Percentiles rank a stretch among this genome's conserved stretches.
Conservation (phyloP, 495 filamentous ascomycete species). For the Penicillium atrosanguineum region DNA sequence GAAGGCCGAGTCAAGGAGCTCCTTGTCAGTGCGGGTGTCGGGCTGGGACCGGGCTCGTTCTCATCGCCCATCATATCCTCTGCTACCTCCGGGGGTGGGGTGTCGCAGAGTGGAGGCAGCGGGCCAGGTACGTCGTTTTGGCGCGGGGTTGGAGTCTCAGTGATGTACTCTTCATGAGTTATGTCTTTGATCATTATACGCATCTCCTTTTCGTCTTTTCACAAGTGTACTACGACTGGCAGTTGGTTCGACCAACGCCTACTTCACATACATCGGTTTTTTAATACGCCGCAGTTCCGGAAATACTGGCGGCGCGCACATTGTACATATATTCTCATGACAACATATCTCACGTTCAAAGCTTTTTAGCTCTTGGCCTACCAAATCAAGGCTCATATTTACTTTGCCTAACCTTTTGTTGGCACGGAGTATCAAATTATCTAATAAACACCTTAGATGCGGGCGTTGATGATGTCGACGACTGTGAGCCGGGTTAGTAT, state of each 20-base stretch:
- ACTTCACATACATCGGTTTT: neutral
- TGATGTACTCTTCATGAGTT: constrained; percentile 85
- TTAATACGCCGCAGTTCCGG: constrained; percentile 15
- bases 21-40: constrained; percentile 83
- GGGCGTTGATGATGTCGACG: constrained; percentile 66
- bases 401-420: neutral
- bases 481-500: constrained; percentile 38
- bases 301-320: constrained; percentile 21
- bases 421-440: constrained; percentile 20
- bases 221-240: neutral
- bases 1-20: constrained; percentile 91
- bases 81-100: constrained; percentile 25
- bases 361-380: constrained; percentile 14
- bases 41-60: constrained; percentile 56
- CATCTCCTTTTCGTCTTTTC: neutral
- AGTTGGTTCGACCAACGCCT: neutral
- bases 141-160: constrained; percentile 74
- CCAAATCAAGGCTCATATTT: constrained; percentile 4
- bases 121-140: constrained; percentile 59
- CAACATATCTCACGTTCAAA: constrained; percentile 29
- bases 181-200: neutral
- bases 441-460: constrained; percentile 37
- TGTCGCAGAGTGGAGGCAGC: constrained; percentile 61
- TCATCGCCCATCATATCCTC: constrained; percentile 31
- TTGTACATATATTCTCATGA: constrained; percentile 36